These are phyloP conservation scores for Coniella vitis DNA, from an alignment of 2,329 filamentous ascomycete genomes.

Conservation along the genomic window DNA sequence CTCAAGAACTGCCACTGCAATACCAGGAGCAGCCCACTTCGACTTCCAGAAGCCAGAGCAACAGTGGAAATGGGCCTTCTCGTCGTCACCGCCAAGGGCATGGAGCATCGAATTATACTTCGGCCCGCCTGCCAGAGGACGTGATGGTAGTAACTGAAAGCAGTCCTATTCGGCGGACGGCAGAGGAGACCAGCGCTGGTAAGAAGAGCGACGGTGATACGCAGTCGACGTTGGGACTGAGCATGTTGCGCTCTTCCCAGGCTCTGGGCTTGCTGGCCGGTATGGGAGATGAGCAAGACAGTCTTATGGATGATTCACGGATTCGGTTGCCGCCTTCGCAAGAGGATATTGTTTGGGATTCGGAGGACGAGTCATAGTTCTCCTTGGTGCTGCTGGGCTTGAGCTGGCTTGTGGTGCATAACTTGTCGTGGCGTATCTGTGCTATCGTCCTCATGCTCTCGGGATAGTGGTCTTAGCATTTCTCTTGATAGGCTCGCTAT, in stretches of 20 bases:
- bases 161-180: conserved; percentile 13
- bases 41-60: conserved; percentile 18
- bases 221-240: conserved; percentile 19
- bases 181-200: conserved; percentile 10
- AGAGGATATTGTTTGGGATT: conserved; percentile 32
- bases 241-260: conserved; percentile 38
- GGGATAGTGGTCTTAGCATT: too few species aligned
- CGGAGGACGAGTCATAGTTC: conserved; percentile 31
- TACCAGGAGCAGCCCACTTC: conserved; percentile 15
- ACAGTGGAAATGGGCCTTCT: too few species aligned
- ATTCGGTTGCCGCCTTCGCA: conserved; percentile 27
- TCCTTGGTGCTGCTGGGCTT: background rate
- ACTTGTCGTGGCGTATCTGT: too few species aligned
- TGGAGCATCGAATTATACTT: conserved; percentile 16
- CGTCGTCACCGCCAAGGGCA: conserved; percentile 16
- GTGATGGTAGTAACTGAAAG: conserved; percentile 18
- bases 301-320: conserved; percentile 33
- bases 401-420: background rate
- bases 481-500: too few species aligned
- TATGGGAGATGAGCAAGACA: conserved; percentile 25
- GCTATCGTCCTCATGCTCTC: too few species aligned
- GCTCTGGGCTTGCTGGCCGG: conserved; percentile 35
- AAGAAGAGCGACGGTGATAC: background rate
- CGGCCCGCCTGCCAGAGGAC: conserved; percentile 14
- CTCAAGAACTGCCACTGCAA: conserved; percentile 4